Percentiles rank a stretch among this genome's conserved stretches.
phyloP scores from a whole-genome alignment of 345 rosid genomes.

The Clausena lansium region DNA sequence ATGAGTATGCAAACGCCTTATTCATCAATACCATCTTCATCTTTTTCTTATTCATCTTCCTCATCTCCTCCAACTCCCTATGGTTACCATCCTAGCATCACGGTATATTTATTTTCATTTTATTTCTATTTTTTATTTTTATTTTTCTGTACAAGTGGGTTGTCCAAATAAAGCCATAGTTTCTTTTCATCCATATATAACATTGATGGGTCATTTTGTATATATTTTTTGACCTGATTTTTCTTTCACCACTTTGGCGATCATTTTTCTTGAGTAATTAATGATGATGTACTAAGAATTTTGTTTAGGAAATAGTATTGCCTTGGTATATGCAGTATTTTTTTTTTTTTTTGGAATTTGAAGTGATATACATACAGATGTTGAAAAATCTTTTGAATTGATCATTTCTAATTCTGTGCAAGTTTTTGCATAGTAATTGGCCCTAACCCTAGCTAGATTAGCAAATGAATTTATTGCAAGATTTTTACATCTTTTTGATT shows the following conservation, averaged over 20 bases:
- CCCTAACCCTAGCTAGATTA: constrained; percentile 14
- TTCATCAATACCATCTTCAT: constrained; percentile 56
- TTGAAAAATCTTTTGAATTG: not conserved
- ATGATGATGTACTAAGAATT: not conserved
- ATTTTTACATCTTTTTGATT: constrained; percentile 4
- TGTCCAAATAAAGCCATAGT: not conserved
- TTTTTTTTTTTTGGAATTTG: not conserved
- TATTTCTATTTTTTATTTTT: not conserved
- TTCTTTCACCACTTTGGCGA: constrained; percentile 14
- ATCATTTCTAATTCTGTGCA: not conserved
- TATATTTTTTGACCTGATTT: constrained; percentile 13
- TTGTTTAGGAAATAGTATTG: not conserved
- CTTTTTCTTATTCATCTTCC: constrained; percentile 54
- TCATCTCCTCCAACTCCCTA: constrained; percentile 56
- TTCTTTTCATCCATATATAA: not conserved
- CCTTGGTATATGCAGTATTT: not conserved
- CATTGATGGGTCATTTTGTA: constrained; percentile 1
- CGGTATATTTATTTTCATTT: constrained; percentile 37
- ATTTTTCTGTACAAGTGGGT: not conserved
- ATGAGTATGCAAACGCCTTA: constrained; percentile 55
- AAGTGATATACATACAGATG: not conserved
- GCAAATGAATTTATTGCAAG: not conserved
- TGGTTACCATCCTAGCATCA: constrained; percentile 54
- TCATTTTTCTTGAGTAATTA: constrained; percentile 6
- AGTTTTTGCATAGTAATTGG: not conserved